These are phyloP conservation scores for Moricandia moricandioides DNA, from an alignment of 345 rosid species.

Conservation along the genomic window DNA sequence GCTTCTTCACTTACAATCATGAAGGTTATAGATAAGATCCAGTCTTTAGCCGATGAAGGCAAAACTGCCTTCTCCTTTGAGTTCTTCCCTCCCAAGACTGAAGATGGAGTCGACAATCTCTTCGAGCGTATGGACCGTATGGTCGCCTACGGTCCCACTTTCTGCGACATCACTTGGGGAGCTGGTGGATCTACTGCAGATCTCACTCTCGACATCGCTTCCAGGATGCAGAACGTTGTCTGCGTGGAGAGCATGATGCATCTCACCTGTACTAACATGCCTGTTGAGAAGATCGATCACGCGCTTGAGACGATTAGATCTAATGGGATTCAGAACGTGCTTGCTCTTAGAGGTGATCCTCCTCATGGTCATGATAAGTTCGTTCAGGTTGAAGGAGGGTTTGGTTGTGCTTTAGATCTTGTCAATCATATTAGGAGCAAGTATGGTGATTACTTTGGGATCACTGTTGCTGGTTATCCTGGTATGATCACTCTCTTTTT, in stretches of 20 bases:
- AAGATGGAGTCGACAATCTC: conserved; percentile 95
- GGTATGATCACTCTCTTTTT: conserved; percentile 42
- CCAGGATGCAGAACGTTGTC: conserved; percentile 89
- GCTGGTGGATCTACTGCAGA: conserved; percentile 99
- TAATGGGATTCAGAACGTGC: conserved; percentile 93
- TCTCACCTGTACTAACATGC: conserved; percentile 98
- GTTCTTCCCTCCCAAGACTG: conserved; percentile 98
- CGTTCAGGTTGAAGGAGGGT: conserved; percentile 88
- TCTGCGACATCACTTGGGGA: conserved; percentile 99
- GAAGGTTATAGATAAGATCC: conserved; percentile 92
- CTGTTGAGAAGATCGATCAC: conserved; percentile 85
- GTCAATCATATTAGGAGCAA: conserved; percentile 73
- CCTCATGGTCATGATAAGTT: conserved; percentile 98
- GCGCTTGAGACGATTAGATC: conserved; percentile 78
- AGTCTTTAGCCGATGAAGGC: conserved; percentile 36
- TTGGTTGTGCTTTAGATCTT: conserved; percentile 91
- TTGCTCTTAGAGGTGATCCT: conserved; percentile 98
- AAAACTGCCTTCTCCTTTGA: conserved; percentile 89
- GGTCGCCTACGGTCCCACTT: conserved; percentile 83
- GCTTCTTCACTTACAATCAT: background rate
- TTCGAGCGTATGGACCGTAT: conserved; percentile 97
- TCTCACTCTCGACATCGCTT: conserved; percentile 87
- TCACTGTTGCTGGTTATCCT: conserved; percentile 98
- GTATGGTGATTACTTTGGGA: conserved; percentile 89
- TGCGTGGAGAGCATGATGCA: conserved; percentile 99